Percentiles rank a stretch among this genome's conserved stretches.
These are phyloP conservation scores for Sanghuangporus baumii DNA, from an alignment of 1,284 basidiomycete genomes.

Conservation along the genomic window DNA sequence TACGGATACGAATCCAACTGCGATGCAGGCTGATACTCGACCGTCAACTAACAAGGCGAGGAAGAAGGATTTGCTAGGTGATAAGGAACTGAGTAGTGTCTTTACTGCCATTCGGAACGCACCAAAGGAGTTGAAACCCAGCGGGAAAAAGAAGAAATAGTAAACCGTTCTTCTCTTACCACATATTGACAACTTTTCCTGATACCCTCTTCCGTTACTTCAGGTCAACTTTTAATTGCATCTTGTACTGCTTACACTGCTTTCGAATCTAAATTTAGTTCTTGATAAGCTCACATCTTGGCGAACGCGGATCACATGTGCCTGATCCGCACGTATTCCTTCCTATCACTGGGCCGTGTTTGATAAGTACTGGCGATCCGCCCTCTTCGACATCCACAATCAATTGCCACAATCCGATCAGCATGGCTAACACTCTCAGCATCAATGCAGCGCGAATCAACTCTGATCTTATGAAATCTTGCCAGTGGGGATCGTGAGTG, in stretches of 20 bases:
- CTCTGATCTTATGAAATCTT: slow-evolving; percentile 12
- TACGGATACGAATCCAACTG: background rate
- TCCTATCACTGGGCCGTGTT: background rate
- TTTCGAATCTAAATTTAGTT: background rate
- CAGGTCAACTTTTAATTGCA: background rate
- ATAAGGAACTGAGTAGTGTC: slow-evolving; percentile 11
- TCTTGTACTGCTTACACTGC: background rate
- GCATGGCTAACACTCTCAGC: slow-evolving; percentile 6
- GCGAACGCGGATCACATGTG: background rate
- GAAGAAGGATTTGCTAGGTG: background rate
- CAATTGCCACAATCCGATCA: background rate
- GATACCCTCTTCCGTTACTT: background rate
- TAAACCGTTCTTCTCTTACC: background rate
- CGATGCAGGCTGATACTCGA: background rate
- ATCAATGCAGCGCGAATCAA: slow-evolving; percentile 14
- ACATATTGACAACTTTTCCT: background rate
- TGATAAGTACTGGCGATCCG: background rate
- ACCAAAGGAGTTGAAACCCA: slow-evolving; percentile 3
- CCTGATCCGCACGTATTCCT: background rate
- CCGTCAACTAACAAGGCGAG: background rate
- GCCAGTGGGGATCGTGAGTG: slow-evolving; percentile 17
- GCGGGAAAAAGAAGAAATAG: slow-evolving; percentile 9
- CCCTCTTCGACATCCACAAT: background rate
- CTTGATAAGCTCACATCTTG: background rate
- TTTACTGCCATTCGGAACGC: slow-evolving; percentile 10